A percentile compares a stretch with the other conserved stretches of the same genome.
Conservation (phyloP, 202 grass and related monocot species). For the Setaria italica region DNA sequence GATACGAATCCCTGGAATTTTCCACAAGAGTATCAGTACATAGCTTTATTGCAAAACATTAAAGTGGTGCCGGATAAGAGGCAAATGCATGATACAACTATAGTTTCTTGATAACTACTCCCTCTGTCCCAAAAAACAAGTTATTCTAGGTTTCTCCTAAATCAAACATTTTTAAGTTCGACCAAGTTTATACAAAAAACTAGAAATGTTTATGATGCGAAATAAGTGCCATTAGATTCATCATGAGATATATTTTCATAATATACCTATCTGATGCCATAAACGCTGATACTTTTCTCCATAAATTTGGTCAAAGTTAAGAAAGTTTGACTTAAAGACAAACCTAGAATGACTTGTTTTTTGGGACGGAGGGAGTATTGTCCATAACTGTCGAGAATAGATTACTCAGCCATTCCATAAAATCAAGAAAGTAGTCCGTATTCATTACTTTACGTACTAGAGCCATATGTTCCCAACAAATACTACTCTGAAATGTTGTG, state of each 20-base stretch:
- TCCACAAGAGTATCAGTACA: slow-evolving; percentile 33
- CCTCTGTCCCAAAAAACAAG: no score
- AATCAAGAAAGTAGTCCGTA: slow-evolving; percentile 4
- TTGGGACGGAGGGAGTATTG: neutral
- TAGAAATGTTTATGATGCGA: no score
- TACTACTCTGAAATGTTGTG: neutral
- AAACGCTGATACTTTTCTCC: no score
- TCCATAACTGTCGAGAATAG: neutral
- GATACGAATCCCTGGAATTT: slow-evolving; percentile 86
- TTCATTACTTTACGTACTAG: slow-evolving; percentile 11
- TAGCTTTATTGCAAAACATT: slow-evolving; percentile 11
- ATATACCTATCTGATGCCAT: no score
- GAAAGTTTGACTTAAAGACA: no score
- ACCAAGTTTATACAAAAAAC: no score
- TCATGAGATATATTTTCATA: no score
- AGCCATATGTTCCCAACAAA: slow-evolving; percentile 11
- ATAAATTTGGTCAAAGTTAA: no score
- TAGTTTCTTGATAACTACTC: neutral
- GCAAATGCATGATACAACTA: slow-evolving; percentile 18
- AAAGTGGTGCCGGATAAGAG: neutral
- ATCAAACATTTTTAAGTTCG: no score
- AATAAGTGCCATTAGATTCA: no score
- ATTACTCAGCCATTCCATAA: slow-evolving; percentile 10
- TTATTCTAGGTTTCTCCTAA: no score
- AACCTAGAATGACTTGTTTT: no score